phyloP scores from a whole-genome alignment of 2,329 filamentous ascomycete species.

The Teratosphaeriaceae sp. region DNA sequence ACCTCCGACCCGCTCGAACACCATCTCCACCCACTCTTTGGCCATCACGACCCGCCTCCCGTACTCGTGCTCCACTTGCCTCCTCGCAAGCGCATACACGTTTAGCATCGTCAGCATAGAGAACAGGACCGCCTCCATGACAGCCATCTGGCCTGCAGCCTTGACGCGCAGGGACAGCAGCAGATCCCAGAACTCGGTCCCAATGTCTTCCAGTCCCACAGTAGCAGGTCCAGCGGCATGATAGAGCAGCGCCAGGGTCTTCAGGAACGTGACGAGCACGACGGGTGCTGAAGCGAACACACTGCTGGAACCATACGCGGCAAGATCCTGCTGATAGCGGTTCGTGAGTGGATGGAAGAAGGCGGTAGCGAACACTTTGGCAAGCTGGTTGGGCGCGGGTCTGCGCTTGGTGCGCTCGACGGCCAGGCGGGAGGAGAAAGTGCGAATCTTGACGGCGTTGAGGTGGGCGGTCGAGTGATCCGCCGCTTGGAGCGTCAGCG shows the following conservation, averaged over 20 bases:
- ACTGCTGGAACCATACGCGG: conserved; percentile 28
- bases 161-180: conserved; percentile 61
- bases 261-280: conserved; percentile 71
- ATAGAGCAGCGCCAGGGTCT: conserved; percentile 76
- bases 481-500: conserved; percentile 73
- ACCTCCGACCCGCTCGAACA: conserved; percentile 54
- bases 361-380: conserved; percentile 63
- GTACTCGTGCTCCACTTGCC: conserved; percentile 64
- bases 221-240: conserved; percentile 78
- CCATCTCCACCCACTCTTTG: conserved; percentile 71
- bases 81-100: conserved; percentile 62
- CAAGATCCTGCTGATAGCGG: conserved; percentile 46
- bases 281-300: conserved; percentile 67
- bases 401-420: conserved; percentile 51
- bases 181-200: conserved; percentile 76
- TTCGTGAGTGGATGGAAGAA: conserved; percentile 87
- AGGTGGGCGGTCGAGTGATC: conserved; percentile 69
- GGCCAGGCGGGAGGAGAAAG: conserved; percentile 72
- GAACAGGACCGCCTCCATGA: conserved; percentile 71
- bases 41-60: conserved; percentile 77
- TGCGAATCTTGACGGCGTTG: conserved; percentile 78
- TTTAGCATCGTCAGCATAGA: conserved; percentile 74
- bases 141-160: conserved; percentile 40
- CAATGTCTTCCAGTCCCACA: conserved; percentile 69
- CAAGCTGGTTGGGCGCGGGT: conserved; percentile 66